These are phyloP conservation scores for Schizosaccharomyces lindneri DNA, from an alignment of 805 yeast species.

Conservation along the genomic window DNA sequence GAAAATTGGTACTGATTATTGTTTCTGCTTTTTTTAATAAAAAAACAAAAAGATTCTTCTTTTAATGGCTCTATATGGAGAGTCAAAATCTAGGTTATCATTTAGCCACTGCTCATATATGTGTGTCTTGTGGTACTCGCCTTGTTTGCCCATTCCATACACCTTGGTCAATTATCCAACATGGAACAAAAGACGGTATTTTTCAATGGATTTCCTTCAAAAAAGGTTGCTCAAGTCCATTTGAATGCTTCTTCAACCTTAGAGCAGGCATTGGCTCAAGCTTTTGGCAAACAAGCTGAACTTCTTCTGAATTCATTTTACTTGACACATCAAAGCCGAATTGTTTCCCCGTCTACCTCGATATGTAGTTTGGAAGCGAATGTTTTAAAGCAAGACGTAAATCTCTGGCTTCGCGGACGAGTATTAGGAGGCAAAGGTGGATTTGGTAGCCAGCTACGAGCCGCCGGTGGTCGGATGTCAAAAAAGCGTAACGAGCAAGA, in stretches of 20 bases:
- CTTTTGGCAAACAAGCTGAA: background rate
- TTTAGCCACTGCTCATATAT: background rate
- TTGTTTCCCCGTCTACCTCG: background rate
- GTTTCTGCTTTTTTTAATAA: too few relatives aligned
- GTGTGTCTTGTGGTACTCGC: background rate
- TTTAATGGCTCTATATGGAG: too few relatives aligned
- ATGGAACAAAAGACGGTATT: background rate
- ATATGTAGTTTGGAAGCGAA: background rate
- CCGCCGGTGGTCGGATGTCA: constrained; percentile 19
- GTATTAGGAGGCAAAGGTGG: constrained; percentile 32
- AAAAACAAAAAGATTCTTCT: too few relatives aligned
- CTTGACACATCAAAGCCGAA: background rate
- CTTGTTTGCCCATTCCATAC: background rate
- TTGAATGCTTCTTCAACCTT: background rate
- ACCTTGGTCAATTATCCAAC: background rate
- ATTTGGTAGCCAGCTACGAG: constrained; percentile 20
- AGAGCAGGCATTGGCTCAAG: background rate
- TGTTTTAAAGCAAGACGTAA: background rate
- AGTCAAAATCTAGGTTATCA: too few relatives aligned
- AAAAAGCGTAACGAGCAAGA: constrained; percentile 8
- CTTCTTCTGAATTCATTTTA: background rate
- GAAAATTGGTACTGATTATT: too few relatives aligned
- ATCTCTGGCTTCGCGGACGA: background rate
- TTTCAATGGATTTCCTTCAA: background rate
- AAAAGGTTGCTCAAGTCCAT: background rate